Percentiles rank a stretch among this genome's conserved stretches.
Evolutionary conservation across 306 rosid genomes (phyloP).

Genomic region (Castanea mollissima): DNA sequence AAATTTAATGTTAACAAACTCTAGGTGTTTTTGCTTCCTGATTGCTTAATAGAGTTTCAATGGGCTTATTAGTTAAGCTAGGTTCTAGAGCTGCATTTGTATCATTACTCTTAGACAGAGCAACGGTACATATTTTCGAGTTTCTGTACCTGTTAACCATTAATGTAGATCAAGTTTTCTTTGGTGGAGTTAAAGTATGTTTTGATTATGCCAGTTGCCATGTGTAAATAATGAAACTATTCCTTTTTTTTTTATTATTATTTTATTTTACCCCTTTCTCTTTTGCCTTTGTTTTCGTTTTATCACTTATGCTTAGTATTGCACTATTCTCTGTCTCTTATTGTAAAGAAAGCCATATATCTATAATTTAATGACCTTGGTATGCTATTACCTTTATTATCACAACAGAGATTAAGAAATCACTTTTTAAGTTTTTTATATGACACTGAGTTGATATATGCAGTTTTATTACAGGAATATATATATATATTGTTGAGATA

Average conservation of each 20-base stretch:
- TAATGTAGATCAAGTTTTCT: background rate
- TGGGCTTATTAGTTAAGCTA: background rate
- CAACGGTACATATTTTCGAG: background rate
- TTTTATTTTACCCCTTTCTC: no score
- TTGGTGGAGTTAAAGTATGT: background rate
- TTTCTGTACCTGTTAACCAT: background rate
- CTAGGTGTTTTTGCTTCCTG: background rate
- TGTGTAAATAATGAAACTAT: no score
- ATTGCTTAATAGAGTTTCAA: background rate
- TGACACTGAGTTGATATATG: background rate
- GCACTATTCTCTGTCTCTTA: background rate
- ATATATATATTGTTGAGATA: background rate
- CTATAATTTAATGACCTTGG: background rate
- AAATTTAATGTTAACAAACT: background rate
- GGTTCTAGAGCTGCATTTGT: background rate
- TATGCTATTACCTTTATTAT: background rate
- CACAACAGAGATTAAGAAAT: background rate
- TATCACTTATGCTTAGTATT: background rate
- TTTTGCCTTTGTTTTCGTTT: background rate
- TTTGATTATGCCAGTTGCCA: no score
- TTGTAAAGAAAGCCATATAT: background rate
- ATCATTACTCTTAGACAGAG: background rate
- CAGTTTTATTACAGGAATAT: background rate
- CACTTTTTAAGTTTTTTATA: background rate
- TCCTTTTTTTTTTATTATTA: no score